phyloP scores from a whole-genome alignment of 116 monocot genomes.

The Iris pallida region DNA sequence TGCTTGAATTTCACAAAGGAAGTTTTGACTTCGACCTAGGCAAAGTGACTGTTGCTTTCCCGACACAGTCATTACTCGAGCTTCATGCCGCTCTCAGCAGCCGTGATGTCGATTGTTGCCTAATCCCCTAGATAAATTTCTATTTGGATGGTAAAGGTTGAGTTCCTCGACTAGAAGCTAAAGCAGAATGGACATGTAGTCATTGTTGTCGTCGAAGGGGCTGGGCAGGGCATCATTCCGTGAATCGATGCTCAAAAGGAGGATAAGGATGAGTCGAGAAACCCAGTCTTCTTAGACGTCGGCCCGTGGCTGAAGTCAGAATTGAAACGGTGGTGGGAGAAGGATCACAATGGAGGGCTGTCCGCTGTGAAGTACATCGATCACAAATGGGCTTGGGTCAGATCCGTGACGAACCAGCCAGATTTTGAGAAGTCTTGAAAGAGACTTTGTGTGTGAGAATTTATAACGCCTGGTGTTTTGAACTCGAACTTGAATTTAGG shows the following conservation, averaged over 20 bases:
- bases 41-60: too few relatives aligned
- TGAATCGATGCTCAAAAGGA: conserved; percentile 29
- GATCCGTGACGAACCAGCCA: conserved; percentile 80
- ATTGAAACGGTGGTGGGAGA: conserved; percentile 68
- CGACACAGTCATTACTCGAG: too few relatives aligned
- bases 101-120: conserved; percentile 75
- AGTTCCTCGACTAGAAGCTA: conserved; percentile 53
- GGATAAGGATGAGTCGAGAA: conserved; percentile 65
- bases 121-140: conserved; percentile 65
- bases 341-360: conserved; percentile 48
- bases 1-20: too few relatives aligned
- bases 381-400: conserved; percentile 92
- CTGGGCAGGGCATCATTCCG: conserved; percentile 60
- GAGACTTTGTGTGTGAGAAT: not conserved
- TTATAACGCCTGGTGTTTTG: not conserved
- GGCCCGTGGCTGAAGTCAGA: conserved; percentile 66
- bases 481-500: too few relatives aligned
- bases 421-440: conserved; percentile 33
- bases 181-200: conserved; percentile 65
- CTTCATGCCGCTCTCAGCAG: conserved; percentile 66
- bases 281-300: conserved; percentile 55
- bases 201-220: conserved; percentile 67
- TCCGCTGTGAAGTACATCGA: conserved; percentile 86
- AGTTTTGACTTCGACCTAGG: too few relatives aligned
- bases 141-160: conserved; percentile 61